phyloP scores from a whole-genome alignment of 257 asterid genomes.

The Echites panduratus region DNA sequence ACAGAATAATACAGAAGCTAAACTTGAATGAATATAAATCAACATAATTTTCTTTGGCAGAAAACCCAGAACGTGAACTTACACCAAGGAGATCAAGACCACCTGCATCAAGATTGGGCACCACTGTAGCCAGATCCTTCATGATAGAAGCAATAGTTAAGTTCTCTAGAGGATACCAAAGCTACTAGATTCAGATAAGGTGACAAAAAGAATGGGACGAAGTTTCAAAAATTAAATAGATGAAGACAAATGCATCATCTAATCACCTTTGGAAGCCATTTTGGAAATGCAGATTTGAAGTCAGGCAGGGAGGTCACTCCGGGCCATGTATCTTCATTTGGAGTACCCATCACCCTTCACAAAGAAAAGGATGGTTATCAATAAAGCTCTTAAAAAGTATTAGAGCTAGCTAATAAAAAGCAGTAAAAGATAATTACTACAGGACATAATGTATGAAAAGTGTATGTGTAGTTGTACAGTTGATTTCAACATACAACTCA shows the following conservation, averaged over 20 bases:
- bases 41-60: background rate
- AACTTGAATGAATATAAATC: background rate
- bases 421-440: background rate
- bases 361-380: constrained; percentile 16
- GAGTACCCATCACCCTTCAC: constrained; percentile 86
- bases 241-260: background rate
- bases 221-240: too few species aligned
- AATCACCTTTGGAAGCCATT: constrained; percentile 74
- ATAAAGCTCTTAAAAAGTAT: background rate
- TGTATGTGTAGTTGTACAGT: too few species aligned
- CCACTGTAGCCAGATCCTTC: constrained; percentile 70
- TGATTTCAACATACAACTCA: too few species aligned
- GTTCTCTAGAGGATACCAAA: background rate
- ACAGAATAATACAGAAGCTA: background rate
- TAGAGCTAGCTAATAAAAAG: background rate
- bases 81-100: constrained; percentile 87
- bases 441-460: background rate
- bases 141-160: constrained; percentile 16
- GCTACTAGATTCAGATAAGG: background rate
- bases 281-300: constrained; percentile 78
- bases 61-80: constrained; percentile 30
- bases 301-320: constrained; percentile 96
- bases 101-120: constrained; percentile 65
- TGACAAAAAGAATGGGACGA: background rate
- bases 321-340: constrained; percentile 92